Percentiles rank a stretch among this genome's conserved stretches.
These are phyloP conservation scores for Casuarina equisetifolia DNA, from an alignment of 306 rosid species.

Conservation along the genomic window DNA sequence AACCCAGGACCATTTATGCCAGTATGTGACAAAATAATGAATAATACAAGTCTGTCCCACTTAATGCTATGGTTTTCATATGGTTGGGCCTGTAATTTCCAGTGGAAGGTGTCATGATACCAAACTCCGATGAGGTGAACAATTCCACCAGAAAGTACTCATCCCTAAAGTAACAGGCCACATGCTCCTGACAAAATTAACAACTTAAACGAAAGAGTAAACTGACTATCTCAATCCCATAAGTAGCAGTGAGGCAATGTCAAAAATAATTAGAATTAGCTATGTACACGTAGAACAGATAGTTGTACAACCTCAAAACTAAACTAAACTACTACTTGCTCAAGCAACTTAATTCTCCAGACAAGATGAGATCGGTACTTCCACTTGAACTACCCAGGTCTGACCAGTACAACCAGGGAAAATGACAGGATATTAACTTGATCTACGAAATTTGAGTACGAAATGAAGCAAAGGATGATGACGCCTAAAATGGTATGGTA, in stretches of 20 bases:
- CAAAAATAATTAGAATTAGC: not conserved
- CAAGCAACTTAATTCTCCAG: too few species aligned
- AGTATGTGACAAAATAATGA: not conserved
- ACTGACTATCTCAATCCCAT: not conserved
- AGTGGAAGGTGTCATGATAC: not conserved
- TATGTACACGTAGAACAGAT: too few species aligned
- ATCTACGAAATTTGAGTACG: too few species aligned
- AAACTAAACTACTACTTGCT: too few species aligned
- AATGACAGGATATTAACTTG: too few species aligned
- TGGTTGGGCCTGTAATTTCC: not conserved
- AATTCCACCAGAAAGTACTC: not conserved
- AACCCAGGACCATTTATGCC: not conserved
- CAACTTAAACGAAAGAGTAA: not conserved
- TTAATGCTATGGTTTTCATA: not conserved
- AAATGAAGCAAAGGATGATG: too few species aligned
- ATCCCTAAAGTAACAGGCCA: not conserved
- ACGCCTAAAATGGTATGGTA: too few species aligned
- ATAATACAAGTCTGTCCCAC: not conserved
- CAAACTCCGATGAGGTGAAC: not conserved
- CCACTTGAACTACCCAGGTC: too few species aligned
- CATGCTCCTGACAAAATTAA: not conserved
- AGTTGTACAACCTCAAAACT: too few species aligned
- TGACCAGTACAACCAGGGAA: too few species aligned
- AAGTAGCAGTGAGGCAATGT: not conserved
- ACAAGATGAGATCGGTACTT: too few species aligned